Evolutionary conservation across 805 yeast genomes (phyloP).

Genomic region (Lipomyces yamanashiensis): DNA sequence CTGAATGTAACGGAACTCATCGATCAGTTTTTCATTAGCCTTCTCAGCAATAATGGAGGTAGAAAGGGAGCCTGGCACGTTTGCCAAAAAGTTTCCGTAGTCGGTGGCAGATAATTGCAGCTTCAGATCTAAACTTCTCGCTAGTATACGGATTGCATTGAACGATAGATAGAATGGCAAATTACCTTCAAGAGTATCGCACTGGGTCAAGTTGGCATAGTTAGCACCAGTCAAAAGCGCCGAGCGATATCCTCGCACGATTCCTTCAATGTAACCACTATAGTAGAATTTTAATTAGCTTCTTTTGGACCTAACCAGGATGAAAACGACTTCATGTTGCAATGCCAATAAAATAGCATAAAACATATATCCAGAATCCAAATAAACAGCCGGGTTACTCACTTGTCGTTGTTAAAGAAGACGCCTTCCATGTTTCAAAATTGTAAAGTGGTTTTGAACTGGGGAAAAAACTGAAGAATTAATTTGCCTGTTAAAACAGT

Average conservation of each 20-base stretch:
- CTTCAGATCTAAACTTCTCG: conserved; percentile 65
- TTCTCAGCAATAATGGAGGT: conserved; percentile 85
- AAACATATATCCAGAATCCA: background rate
- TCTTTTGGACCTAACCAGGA: background rate
- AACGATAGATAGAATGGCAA: background rate
- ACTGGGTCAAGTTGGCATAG: conserved; percentile 90
- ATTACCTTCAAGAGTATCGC: conserved; percentile 78
- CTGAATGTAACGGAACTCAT: conserved; percentile 83
- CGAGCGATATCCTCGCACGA: conserved; percentile 90
- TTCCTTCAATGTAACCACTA: conserved; percentile 88
- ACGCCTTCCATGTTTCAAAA: conserved; percentile 78
- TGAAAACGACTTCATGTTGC: too few relatives aligned
- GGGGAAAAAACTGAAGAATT: background rate
- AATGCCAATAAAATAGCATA: too few relatives aligned
- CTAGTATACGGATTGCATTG: background rate
- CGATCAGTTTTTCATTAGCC: conserved; percentile 72
- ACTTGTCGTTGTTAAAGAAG: conserved; percentile 80
- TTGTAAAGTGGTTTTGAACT: background rate
- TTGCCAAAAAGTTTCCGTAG: conserved; percentile 86
- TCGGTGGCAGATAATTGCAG: conserved; percentile 94
- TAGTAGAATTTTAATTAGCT: background rate
- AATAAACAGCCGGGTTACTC: conserved; percentile 29
- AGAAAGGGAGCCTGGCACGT: conserved; percentile 79
- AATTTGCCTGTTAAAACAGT: background rate
- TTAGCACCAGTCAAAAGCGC: conserved; percentile 79